Percentiles rank a stretch among this genome's conserved stretches.
These are phyloP conservation scores for Mycocalia duriaeana DNA, from an alignment of 1,284 basidiomycete species.

Conservation along the genomic window DNA sequence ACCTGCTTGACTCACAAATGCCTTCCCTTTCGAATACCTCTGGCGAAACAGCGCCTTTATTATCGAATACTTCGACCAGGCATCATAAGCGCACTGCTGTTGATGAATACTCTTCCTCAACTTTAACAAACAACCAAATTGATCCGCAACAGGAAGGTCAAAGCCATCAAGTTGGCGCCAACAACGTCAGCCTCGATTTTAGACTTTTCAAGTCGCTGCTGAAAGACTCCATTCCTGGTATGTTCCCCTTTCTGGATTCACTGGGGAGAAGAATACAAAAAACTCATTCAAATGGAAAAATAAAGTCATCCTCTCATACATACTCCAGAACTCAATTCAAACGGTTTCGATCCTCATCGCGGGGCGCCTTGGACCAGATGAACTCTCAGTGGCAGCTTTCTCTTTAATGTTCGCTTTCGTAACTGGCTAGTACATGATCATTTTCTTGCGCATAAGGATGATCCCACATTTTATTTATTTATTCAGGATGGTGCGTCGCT, in stretches of 20 bases:
- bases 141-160: conserved; percentile 17
- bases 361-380: conserved; percentile 62
- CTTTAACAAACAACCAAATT: conserved; percentile 12
- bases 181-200: conserved; percentile 24
- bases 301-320: conserved; percentile 59
- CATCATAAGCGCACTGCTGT: conserved; percentile 7
- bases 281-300: too few species aligned
- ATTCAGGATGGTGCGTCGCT: conserved; percentile 66
- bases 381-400: conserved; percentile 67
- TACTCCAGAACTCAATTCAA: conserved; percentile 70
- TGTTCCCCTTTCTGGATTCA: conserved; percentile 16
- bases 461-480: conserved; percentile 39
- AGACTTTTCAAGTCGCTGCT: conserved; percentile 43
- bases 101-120: conserved; percentile 15
- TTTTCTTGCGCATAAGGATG: conserved; percentile 23
- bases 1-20: neutral
- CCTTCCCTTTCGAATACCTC: conserved; percentile 7
- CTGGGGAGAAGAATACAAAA: too few species aligned
- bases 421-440: conserved; percentile 53
- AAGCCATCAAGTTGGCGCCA: conserved; percentile 10
- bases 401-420: conserved; percentile 74
- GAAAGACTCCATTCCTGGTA: conserved; percentile 53
- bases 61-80: conserved; percentile 9
- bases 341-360: conserved; percentile 58
- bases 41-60: conserved; percentile 24